Conservation (phyloP, 331 rosid species). For the Rosa hybrid region DNA sequence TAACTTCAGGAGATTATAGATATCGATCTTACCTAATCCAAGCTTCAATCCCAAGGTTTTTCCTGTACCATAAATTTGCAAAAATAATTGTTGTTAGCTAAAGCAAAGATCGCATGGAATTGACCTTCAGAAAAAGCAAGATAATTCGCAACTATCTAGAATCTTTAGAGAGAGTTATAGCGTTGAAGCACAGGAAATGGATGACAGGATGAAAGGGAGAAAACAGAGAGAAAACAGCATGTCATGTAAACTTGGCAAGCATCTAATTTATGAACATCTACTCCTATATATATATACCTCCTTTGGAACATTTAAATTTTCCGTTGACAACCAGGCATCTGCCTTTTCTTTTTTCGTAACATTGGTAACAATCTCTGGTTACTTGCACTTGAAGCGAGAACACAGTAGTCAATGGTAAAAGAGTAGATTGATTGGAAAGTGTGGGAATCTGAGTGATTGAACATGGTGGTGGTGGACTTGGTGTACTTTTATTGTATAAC, state of each 20-base stretch:
- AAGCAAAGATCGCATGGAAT: background rate
- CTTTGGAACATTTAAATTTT: background rate
- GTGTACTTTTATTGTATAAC: rapidly evolving
- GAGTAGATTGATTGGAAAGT: rapidly evolving
- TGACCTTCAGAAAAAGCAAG: background rate
- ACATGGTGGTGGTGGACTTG: background rate
- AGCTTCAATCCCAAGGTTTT: background rate
- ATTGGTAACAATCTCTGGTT: background rate
- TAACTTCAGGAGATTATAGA: background rate
- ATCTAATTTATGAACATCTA: background rate
- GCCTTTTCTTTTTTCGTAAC: background rate
- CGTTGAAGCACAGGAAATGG: background rate
- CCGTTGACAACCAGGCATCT: background rate
- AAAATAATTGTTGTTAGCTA: background rate
- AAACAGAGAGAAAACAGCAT: background rate
- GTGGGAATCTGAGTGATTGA: slow-evolving; percentile 21
- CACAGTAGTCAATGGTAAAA: background rate
- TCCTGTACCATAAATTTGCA: background rate
- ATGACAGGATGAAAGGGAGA: background rate
- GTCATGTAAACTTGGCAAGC: background rate
- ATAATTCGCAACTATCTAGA: no score
- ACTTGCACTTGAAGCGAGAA: rapidly evolving
- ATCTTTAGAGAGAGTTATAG: background rate
- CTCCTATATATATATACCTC: slow-evolving; percentile 26
- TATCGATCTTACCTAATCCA: slow-evolving; percentile 21